A percentile compares a stretch with the other conserved stretches of the same genome.
These are phyloP conservation scores for Heliamphora exappendiculata DNA, from an alignment of 148 eudicot species.

Conservation along the genomic window DNA sequence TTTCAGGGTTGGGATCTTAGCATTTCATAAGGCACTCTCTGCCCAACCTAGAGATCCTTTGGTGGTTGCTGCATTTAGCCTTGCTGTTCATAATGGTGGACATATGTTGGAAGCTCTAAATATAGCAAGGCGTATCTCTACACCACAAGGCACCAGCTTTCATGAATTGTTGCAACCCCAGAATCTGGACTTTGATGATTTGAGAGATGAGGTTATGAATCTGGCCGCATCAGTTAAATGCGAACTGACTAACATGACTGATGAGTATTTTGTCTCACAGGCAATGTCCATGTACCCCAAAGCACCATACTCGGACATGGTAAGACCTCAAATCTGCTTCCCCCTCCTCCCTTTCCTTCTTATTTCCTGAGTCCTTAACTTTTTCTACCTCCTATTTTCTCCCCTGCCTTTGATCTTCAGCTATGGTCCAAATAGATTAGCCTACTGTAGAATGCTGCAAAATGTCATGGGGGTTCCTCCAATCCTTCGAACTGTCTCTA, in stretches of 20 bases:
- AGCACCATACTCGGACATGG: constrained; percentile 82
- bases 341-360: not conserved
- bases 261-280: constrained; percentile 48
- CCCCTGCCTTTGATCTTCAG: not conserved
- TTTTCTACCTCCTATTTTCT: not conserved
- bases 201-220: constrained; percentile 43
- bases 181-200: constrained; percentile 16
- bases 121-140: constrained; percentile 44
- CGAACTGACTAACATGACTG: constrained; percentile 53
- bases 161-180: constrained; percentile 43
- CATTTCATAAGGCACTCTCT: constrained; percentile 65
- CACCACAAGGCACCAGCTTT: constrained; percentile 39
- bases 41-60: constrained; percentile 58
- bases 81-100: constrained; percentile 81
- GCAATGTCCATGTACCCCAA: constrained; percentile 65
- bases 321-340: constrained; percentile 18
- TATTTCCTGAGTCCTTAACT: not conserved
- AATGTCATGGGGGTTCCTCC: too few relatives aligned
- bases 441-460: too few relatives aligned
- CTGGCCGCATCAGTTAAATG: constrained; percentile 44
- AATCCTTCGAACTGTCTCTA: too few relatives aligned
- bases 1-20: constrained; percentile 71
- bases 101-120: constrained; percentile 56
- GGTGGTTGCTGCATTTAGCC: constrained; percentile 71
- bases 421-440: too few relatives aligned